Conservation (phyloP, 495 filamentous ascomycete genomes). For the Podospora didyma region DNA sequence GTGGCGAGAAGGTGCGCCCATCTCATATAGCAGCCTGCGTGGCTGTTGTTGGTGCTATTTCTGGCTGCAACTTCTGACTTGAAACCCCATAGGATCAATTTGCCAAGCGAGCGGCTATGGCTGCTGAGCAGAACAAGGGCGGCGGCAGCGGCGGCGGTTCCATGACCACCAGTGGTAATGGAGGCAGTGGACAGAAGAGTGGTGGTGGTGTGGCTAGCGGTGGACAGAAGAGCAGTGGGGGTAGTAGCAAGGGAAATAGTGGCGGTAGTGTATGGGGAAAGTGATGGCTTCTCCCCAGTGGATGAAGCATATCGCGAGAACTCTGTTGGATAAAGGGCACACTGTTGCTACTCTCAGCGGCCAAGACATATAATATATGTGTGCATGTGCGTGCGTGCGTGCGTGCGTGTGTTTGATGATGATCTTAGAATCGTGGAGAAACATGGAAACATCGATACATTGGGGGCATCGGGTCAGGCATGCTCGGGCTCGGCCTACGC, state of each 20-base stretch:
- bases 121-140: conserved; percentile 35
- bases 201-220: background rate
- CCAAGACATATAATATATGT: too few relatives aligned
- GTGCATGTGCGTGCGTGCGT: too few relatives aligned
- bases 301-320: too few relatives aligned
- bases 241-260: background rate
- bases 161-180: background rate
- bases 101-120: conserved; percentile 37
- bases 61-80: background rate
- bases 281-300: too few relatives aligned
- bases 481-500: too few relatives aligned
- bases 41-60: background rate
- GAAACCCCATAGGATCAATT: conserved; percentile 37
- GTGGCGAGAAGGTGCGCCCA: conserved; percentile 32
- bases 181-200: background rate
- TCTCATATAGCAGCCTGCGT: background rate
- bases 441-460: too few relatives aligned
- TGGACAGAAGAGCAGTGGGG: background rate
- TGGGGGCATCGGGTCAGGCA: too few relatives aligned
- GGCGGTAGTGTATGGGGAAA: too few relatives aligned
- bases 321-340: too few relatives aligned
- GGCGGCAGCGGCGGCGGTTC: background rate
- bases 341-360: too few relatives aligned
- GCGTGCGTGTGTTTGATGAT: too few relatives aligned
- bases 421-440: too few relatives aligned